Conservation (phyloP, 2,329 filamentous ascomycete genomes). For the Botrytis medusae region DNA sequence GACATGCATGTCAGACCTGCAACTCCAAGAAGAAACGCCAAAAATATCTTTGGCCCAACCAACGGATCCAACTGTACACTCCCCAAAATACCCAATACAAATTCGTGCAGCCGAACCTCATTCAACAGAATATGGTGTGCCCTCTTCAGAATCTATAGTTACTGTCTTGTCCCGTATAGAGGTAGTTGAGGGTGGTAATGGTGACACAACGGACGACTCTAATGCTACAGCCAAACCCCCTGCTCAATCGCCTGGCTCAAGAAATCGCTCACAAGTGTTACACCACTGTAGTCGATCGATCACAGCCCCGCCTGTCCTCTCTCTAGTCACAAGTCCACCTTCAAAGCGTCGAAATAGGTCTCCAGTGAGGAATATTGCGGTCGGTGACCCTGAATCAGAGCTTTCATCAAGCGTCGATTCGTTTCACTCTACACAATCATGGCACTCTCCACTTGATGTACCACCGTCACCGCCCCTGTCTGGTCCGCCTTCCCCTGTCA, state of each 20-base stretch:
- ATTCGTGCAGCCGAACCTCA: neutral
- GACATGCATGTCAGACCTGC: slow-evolving; percentile 1
- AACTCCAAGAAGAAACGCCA: slow-evolving; percentile 13
- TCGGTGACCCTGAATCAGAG: slow-evolving; percentile 37
- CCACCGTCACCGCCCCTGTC: slow-evolving; percentile 49
- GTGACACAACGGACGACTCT: slow-evolving; percentile 36
- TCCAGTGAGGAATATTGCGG: slow-evolving; percentile 30
- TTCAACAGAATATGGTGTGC: neutral
- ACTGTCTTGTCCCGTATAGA: slow-evolving; percentile 10
- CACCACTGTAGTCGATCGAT: slow-evolving; percentile 41
- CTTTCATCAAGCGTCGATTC: slow-evolving; percentile 53
- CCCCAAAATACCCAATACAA: neutral
- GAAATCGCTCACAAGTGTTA: slow-evolving; percentile 37
- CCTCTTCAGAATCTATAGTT: neutral
- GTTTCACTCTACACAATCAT: slow-evolving; percentile 55
- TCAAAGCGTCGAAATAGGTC: slow-evolving; percentile 39
- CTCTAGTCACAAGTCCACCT: slow-evolving; percentile 46
- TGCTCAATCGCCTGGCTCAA: slow-evolving; percentile 31
- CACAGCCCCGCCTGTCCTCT: slow-evolving; percentile 45
- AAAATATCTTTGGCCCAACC: slow-evolving; percentile 1
- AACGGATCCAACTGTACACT: neutral
- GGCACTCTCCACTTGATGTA: slow-evolving; percentile 47
- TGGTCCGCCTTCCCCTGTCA: slow-evolving; percentile 42
- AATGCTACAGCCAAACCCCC: slow-evolving; percentile 33
- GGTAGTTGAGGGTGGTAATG: slow-evolving; percentile 33